Base-by-base conservation (phyloP, 2,329 filamentous ascomycete genomes). In the Neofusicoccum kwambonambiense region DNA sequence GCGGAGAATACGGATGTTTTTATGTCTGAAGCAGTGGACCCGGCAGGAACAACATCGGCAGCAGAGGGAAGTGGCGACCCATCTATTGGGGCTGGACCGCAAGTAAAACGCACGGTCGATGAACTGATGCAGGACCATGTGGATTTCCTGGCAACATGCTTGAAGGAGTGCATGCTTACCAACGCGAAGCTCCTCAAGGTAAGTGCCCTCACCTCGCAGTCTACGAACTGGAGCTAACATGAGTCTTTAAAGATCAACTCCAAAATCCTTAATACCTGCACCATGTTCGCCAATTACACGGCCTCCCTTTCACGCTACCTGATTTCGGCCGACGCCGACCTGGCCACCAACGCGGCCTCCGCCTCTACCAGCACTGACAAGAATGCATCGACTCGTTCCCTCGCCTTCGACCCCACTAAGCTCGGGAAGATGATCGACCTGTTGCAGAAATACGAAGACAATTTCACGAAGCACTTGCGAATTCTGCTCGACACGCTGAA, bases 81-180 rank as follows among this genome's bases (percentile, higher is more conserved):
- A 1, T 15, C 41, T 54, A 72, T 73, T 7, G 75, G 77, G 74
- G 70, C 73, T 72, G 64, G 79, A 74, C 67, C 80, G 3, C 71
- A 84, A 64, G 83, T 83, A n/a, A 88, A 87, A 70, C 77, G 93
- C 42, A 99, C 95, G 0, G 95, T 99, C 1, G 95, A 99, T 73
- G 93, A 98, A 79, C 80, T 99, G 74, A 99, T 99, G 95, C 92
- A 98, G 79, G 93, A 98, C 74, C 95, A 99, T 79, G 93, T 99
- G 66, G 95, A 98, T 78, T 99, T 99, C 76, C 81, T 99, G 54
- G 95, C 97, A 72, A 98, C 95, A 3, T 99, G 95, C 76, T 83
- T 99, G 72, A 99, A 98, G 79, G 95, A 98, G 80, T 98, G 95
- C 81, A 98, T 98, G 93, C 84, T 99, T 69, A 99, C 95, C 19